These are phyloP conservation scores for Acanthamoeba sp. DNA, from an alignment of 208 protist species.

Conservation along the genomic window DNA sequence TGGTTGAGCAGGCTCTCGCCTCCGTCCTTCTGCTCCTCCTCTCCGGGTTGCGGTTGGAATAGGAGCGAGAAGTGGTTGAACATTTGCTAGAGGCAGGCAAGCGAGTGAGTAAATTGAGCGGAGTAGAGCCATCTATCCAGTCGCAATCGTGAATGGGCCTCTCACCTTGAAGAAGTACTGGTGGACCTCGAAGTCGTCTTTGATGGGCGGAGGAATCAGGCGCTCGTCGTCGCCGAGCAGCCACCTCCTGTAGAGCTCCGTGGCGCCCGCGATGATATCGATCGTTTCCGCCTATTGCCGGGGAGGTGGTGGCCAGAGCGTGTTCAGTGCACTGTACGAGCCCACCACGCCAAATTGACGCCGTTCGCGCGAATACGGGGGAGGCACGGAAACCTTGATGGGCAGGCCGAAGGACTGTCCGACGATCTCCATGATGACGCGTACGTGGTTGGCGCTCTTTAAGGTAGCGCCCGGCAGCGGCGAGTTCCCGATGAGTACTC, in stretches of 20 bases:
- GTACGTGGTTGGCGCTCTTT: conserved; percentile 37
- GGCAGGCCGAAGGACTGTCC: conserved; percentile 50
- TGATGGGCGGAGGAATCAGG: conserved; percentile 33
- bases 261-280: conserved; percentile 47
- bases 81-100: not conserved
- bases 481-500: not conserved
- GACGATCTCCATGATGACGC: conserved; percentile 57
- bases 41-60: conserved; percentile 55
- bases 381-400: not conserved
- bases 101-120: too few species aligned
- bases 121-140: too few species aligned
- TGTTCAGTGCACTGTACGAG: too few species aligned
- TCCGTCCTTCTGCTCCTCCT: not conserved
- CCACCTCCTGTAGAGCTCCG: conserved; percentile 59
- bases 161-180: conserved; percentile 59
- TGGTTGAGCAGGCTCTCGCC: conserved; percentile 61
- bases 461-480: not conserved
- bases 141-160: too few species aligned
- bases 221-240: conserved; percentile 41
- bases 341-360: too few species aligned
- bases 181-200: conserved; percentile 49
- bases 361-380: not conserved
- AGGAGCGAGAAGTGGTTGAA: conserved; percentile 68
- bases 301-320: too few species aligned
- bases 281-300: conserved; percentile 29